Conservation (phyloP, 805 yeast genomes). For the Metschnikowia matae region DNA sequence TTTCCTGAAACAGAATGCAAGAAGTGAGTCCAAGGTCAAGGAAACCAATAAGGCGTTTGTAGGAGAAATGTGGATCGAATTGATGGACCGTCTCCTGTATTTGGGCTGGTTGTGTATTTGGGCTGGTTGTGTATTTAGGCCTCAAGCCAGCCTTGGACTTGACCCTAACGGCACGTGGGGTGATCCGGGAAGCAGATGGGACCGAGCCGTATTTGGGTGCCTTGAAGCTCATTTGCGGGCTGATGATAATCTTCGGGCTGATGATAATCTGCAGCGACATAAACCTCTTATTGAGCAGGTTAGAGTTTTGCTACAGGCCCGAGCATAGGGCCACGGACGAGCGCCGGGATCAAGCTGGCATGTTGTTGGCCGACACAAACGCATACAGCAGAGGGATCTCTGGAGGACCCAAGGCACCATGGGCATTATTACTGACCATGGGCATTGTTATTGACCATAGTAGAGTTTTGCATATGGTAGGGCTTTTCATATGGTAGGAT, state of each 20-base stretch:
- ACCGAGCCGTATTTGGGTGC: background rate
- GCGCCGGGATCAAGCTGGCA: slow-evolving; percentile 12
- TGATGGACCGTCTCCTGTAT: slow-evolving; percentile 64
- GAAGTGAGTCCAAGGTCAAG: no score
- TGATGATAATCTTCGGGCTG: no score
- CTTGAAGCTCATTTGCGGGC: slow-evolving; percentile 2
- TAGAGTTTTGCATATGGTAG: slow-evolving; percentile 8
- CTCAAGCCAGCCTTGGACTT: slow-evolving; percentile 46
- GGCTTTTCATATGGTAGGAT: no score
- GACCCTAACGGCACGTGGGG: slow-evolving; percentile 48
- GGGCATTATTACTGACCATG: background rate
- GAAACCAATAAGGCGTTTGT: slow-evolving; percentile 73
- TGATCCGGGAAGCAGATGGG: slow-evolving; percentile 12
- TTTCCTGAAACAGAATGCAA: no score
- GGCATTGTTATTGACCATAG: no score
- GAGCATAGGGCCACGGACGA: slow-evolving; percentile 22
- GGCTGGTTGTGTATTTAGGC: slow-evolving; percentile 62
- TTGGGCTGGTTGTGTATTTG: slow-evolving; percentile 65
- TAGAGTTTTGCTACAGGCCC: slow-evolving; percentile 16
- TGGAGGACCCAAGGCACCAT: slow-evolving; percentile 4
- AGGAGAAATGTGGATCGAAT: slow-evolving; percentile 69
- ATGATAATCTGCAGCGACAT: slow-evolving; percentile 13
- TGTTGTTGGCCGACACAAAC: slow-evolving; percentile 1
- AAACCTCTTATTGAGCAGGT: slow-evolving; percentile 13
- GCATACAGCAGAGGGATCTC: slow-evolving; percentile 1